phyloP scores from a whole-genome alignment of 2,329 filamentous ascomycete genomes.

The Leptodontidium sp. region DNA sequence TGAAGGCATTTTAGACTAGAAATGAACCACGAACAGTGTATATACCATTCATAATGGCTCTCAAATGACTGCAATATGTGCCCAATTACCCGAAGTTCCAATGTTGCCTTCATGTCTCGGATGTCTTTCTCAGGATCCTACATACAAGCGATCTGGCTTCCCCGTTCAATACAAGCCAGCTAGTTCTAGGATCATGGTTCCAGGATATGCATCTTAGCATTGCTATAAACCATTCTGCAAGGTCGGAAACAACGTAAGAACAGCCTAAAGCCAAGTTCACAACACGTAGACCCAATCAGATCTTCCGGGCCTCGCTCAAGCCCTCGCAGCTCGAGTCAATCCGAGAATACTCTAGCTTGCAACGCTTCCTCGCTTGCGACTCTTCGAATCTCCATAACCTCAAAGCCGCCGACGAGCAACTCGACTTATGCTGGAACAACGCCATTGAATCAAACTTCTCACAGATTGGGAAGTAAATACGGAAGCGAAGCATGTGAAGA shows the following conservation, averaged over 20 bases:
- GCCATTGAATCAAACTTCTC: background rate
- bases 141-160: too few species aligned
- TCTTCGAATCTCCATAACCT: background rate
- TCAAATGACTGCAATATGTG: too few species aligned
- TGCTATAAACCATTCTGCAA: too few species aligned
- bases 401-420: background rate
- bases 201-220: too few species aligned
- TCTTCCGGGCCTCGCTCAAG: too few species aligned
- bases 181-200: too few species aligned
- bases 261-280: too few species aligned
- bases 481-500: background rate
- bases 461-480: background rate
- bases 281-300: too few species aligned
- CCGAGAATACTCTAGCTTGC: background rate
- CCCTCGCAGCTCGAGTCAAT: background rate
- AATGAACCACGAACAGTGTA: background rate
- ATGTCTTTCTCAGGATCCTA: too few species aligned
- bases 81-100: too few species aligned
- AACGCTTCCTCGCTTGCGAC: background rate
- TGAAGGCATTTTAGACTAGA: constrained; percentile 14
- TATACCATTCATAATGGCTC: background rate
- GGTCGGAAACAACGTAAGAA: too few species aligned
- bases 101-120: too few species aligned
- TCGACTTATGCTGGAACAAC: background rate
- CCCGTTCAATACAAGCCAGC: background rate